Percentiles rank a stretch among this genome's conserved stretches.
Evolutionary conservation across 2,329 filamentous ascomycete genomes (phyloP).

Genomic region (Herpomyces periplanetae): DNA sequence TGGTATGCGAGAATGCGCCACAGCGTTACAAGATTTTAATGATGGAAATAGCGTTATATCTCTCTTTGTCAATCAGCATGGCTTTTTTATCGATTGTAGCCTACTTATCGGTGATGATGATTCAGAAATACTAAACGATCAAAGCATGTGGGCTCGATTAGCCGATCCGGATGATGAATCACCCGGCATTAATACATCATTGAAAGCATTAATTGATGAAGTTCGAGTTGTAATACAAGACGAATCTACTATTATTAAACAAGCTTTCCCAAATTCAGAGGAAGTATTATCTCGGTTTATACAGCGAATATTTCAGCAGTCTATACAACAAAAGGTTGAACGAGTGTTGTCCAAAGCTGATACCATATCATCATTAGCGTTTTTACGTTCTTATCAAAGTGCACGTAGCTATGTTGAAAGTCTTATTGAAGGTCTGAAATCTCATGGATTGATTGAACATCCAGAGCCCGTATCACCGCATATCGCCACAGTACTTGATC

Average conservation of each 20-base stretch:
- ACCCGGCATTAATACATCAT: constrained; percentile 53
- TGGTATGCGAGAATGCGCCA: constrained; percentile 87
- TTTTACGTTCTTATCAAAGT: constrained; percentile 57
- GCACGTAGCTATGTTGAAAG: constrained; percentile 57
- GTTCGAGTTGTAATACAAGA: constrained; percentile 85
- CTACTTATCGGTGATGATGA: constrained; percentile 68
- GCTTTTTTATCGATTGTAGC: constrained; percentile 90
- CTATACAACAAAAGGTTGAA: constrained; percentile 65
- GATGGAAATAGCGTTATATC: constrained; percentile 80
- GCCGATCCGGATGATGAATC: constrained; percentile 79
- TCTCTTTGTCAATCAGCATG: constrained; percentile 87
- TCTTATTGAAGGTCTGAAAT: constrained; percentile 64
- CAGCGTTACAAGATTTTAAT: constrained; percentile 76
- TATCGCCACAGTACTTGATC: constrained; percentile 27
- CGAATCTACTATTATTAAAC: constrained; percentile 80
- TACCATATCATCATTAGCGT: constrained; percentile 60
- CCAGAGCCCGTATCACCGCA: constrained; percentile 63
- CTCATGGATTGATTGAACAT: constrained; percentile 73
- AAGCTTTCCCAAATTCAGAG: constrained; percentile 82
- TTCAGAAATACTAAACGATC: constrained; percentile 9
- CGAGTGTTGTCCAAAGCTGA: constrained; percentile 84
- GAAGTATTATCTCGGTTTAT: constrained; percentile 72
- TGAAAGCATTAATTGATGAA: constrained; percentile 72
- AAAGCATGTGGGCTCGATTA: constrained; percentile 36
- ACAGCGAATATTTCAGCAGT: constrained; percentile 86